Evolutionary conservation across 139 green algal species (phyloP).

Genomic region (Nannochloris sp.): DNA sequence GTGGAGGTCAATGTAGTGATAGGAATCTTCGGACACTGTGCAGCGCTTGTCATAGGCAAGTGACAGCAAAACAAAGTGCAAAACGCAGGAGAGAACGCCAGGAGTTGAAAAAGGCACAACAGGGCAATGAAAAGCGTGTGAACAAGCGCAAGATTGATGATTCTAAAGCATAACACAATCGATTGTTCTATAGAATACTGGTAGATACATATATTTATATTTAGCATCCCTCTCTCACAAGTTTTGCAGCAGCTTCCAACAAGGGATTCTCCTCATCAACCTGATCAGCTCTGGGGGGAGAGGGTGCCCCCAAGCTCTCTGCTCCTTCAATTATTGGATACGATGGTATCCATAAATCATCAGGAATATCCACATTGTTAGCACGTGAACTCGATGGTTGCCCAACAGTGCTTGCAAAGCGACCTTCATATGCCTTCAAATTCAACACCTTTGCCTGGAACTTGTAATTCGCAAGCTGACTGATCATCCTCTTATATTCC

Average conservation of each 20-base stretch:
- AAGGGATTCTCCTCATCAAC: conserved; percentile 1
- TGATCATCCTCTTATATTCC: conserved; percentile 6
- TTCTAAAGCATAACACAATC: too few species aligned
- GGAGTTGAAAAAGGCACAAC: not conserved
- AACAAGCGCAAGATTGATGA: not conserved
- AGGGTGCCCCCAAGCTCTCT: not conserved
- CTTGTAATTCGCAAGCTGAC: not conserved
- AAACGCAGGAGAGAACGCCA: conserved; percentile 18
- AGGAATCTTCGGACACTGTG: conserved; percentile 89
- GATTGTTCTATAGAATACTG: too few species aligned
- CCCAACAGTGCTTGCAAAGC: too few species aligned
- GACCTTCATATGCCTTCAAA: not conserved
- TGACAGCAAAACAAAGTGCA: conserved; percentile 45
- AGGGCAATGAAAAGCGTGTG: not conserved
- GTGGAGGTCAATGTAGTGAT: conserved; percentile 74
- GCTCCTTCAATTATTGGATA: not conserved
- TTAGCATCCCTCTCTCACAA: too few species aligned
- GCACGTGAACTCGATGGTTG: too few species aligned
- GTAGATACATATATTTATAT: too few species aligned
- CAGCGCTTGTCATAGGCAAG: conserved; percentile 62
- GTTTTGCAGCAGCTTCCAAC: not conserved
- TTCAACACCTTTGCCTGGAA: conserved; percentile 2
- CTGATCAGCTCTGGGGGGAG: not conserved
- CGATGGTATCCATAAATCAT: not conserved
- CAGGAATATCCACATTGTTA: too few species aligned